phyloP scores from a whole-genome alignment of 2,329 filamentous ascomycete species.

The Pseudopyricularia javanii region DNA sequence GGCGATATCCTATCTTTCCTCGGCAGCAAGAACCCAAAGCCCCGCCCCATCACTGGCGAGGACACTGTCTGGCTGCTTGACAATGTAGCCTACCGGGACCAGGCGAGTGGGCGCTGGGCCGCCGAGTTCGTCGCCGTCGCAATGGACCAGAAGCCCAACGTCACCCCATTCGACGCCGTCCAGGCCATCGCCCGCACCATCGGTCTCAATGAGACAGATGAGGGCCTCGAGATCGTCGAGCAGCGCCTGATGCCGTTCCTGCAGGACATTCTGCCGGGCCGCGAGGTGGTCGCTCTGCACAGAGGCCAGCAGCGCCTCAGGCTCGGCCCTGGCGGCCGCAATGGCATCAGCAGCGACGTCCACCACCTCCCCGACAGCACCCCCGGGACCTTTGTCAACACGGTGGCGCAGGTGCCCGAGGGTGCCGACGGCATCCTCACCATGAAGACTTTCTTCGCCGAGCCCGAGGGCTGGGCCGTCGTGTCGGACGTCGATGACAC shows the following conservation, averaged over 20 bases:
- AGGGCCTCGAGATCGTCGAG: slow-evolving; percentile 45
- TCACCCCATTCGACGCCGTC: slow-evolving; percentile 55
- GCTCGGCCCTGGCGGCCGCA: slow-evolving; percentile 57
- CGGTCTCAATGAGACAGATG: slow-evolving; percentile 49
- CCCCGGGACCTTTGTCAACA: slow-evolving; percentile 32
- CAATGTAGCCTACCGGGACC: slow-evolving; percentile 64
- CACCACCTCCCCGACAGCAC: slow-evolving; percentile 31
- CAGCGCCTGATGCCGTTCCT: slow-evolving; percentile 65
- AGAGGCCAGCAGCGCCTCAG: slow-evolving; percentile 28
- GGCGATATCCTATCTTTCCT: slow-evolving; percentile 32
- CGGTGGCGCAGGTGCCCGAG: slow-evolving; percentile 35
- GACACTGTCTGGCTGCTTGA: slow-evolving; percentile 84
- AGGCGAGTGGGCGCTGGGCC: slow-evolving; percentile 45
- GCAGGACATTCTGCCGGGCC: slow-evolving; percentile 60
- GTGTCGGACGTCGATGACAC: slow-evolving; percentile 92
- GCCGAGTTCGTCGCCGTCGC: slow-evolving; percentile 76
- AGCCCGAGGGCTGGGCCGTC: slow-evolving; percentile 69
- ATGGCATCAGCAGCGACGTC: slow-evolving; percentile 59
- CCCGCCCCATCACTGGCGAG: slow-evolving; percentile 43
- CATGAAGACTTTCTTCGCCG: slow-evolving; percentile 58
- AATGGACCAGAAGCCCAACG: slow-evolving; percentile 61
- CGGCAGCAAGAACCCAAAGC: slow-evolving; percentile 42
- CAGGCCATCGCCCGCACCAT: slow-evolving; percentile 58
- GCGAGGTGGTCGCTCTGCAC: slow-evolving; percentile 54
- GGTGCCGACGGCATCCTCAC: slow-evolving; percentile 42